These are phyloP conservation scores for Pelargonium cotyledonis DNA, from an alignment of 441 rosid species.

Conservation along the genomic window DNA sequence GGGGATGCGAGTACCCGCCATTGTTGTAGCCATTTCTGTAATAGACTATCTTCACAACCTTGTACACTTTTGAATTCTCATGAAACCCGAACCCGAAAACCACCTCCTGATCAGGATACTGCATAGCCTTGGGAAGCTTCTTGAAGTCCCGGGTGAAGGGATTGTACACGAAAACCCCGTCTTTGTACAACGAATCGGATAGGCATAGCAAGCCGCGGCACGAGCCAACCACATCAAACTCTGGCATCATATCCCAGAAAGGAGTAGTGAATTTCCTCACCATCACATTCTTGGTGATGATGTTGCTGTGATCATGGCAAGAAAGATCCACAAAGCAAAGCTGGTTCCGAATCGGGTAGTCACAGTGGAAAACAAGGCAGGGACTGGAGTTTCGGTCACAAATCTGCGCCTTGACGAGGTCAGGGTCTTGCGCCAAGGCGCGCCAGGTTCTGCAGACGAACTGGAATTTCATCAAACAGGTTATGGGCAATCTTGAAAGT, in stretches of 20 bases:
- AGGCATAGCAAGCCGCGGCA: constrained; percentile 70
- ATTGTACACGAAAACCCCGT: constrained; percentile 54
- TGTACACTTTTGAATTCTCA: constrained; percentile 43
- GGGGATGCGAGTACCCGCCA: constrained; percentile 13
- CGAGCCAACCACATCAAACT: constrained; percentile 69
- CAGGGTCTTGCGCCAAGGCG: constrained; percentile 42
- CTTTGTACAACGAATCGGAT: constrained; percentile 58
- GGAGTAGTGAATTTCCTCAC: constrained; percentile 46
- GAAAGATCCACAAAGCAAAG: constrained; percentile 62
- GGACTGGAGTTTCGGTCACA: constrained; percentile 31
- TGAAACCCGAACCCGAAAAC: constrained; percentile 75
- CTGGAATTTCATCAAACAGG: constrained; percentile 60
- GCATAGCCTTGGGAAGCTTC: constrained; percentile 50
- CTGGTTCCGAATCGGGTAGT: constrained; percentile 58
- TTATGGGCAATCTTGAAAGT: constrained; percentile 65
- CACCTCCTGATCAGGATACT: constrained; percentile 59
- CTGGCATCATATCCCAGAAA: constrained; percentile 49
- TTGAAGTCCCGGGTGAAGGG: constrained; percentile 54
- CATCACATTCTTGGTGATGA: constrained; percentile 17
- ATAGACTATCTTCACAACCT: constrained; percentile 69
- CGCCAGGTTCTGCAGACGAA: constrained; percentile 64
- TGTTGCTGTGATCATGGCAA: background rate
- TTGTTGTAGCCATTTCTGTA: constrained; percentile 36
- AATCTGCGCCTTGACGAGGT: constrained; percentile 27
- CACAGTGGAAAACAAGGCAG: constrained; percentile 75